Evolutionary conservation across 331 rosid species (phyloP), one percentile per base, ranked within the genome.

Genomic region (Prunus yedoensis): DNA sequence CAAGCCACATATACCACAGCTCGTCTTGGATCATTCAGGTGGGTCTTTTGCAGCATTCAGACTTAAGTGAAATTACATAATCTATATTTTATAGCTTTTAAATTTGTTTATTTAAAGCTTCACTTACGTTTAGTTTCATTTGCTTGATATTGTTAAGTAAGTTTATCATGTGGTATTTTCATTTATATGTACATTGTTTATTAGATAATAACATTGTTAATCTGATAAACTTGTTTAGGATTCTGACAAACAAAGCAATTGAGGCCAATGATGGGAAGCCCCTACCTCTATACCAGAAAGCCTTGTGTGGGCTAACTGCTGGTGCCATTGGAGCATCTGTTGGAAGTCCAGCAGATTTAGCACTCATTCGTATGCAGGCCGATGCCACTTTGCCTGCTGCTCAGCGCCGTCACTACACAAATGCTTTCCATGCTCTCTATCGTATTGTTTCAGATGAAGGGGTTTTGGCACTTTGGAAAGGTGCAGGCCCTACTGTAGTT

Each of bases 211-310:
- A 53, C 8, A 53, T 59, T 64, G 8, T 47, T 53, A 59, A 41
- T 59, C 75, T 25, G 74, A 10, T 75, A 75, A 53, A 57, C n/a
- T 13, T 64, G 8, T 30, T 50, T 71, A 94, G 99, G 84, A 85
- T 89, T 27, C 77, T 94, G 89, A 94, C 97, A 30, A 83, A 2
- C 65, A 94, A 94, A 82, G 97, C 99, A 61, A 78, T 90, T 57
- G 97, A 92, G 82, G 99, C 97, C 61, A 94, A 94, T 82, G 97
- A 92, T n/a, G 99, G 99, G 73, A 94, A 94, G 93, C 97, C 99
- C 65, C 82, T 94, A 66, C 98, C 99, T 41, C 88, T 94, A 7
- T 94, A 94, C 75, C 99, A 94, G 83, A 94, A 94, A 76, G 99
- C 97, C 71, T 75, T 94, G 28, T 94, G 99, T 84, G 97, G 99